phyloP scores from a whole-genome alignment of 2,329 filamentous ascomycete species.

The Pseudogymnoascus sp. region DNA sequence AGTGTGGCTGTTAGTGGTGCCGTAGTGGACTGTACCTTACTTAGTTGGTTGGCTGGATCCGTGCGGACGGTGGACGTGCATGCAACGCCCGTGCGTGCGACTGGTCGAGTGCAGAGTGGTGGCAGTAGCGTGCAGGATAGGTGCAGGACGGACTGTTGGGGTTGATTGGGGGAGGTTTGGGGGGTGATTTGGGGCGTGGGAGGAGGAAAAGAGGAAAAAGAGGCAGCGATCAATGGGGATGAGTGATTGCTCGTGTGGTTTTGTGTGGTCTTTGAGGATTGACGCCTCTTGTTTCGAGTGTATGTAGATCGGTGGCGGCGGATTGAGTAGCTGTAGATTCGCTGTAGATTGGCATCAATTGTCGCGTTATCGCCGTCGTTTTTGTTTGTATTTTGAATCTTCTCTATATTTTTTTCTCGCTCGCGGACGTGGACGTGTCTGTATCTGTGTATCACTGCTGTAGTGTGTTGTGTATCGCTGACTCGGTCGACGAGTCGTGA shows the following conservation, averaged over 20 bases:
- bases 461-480: neutral
- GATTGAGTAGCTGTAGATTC: neutral
- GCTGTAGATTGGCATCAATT: neutral
- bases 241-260: neutral
- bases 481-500: neutral
- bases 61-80: neutral
- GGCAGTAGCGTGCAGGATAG: neutral
- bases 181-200: neutral
- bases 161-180: neutral
- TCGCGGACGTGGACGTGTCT: neutral
- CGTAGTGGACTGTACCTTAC: neutral
- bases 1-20: constrained; percentile 3
- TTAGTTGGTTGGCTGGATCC: constrained; percentile 5
- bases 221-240: neutral
- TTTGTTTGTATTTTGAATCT: neutral
- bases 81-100: constrained; percentile 3
- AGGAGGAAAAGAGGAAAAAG: neutral
- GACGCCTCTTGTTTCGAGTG: neutral
- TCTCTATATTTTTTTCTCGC: neutral
- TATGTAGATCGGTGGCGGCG: neutral
- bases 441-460: neutral
- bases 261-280: neutral
- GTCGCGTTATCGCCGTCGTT: neutral
- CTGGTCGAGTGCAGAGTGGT: neutral
- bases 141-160: neutral